phyloP scores from a whole-genome alignment of 257 asterid genomes.

The Euphrasia confusa region DNA sequence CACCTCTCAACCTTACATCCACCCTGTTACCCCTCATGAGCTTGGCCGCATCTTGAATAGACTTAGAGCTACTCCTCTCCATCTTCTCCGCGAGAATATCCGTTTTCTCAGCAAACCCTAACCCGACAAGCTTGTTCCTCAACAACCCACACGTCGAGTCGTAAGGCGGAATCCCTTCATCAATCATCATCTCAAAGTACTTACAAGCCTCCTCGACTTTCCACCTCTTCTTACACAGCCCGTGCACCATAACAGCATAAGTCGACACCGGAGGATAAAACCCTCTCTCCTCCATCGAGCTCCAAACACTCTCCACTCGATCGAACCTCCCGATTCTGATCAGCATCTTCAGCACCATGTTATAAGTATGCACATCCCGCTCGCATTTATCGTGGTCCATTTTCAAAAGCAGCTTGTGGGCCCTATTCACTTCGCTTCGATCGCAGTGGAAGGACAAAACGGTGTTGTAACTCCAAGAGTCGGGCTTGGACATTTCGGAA shows the following conservation, averaged over 20 bases:
- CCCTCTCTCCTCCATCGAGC: slow-evolving; percentile 59
- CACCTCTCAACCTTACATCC: slow-evolving; percentile 24
- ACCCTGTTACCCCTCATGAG: slow-evolving; percentile 56
- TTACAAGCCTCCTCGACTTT: slow-evolving; percentile 71
- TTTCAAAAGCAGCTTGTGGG: slow-evolving; percentile 52
- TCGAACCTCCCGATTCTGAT: slow-evolving; percentile 78
- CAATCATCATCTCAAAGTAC: slow-evolving; percentile 80
- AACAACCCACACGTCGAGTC: slow-evolving; percentile 48
- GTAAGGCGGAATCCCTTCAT: slow-evolving; percentile 87
- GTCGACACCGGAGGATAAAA: slow-evolving; percentile 79
- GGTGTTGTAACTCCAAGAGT: slow-evolving; percentile 74
- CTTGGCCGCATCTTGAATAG: slow-evolving; percentile 50
- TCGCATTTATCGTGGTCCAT: slow-evolving; percentile 49
- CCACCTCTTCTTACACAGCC: slow-evolving; percentile 69
- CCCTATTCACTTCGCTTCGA: slow-evolving; percentile 64
- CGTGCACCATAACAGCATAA: slow-evolving; percentile 81
- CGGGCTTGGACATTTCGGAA: slow-evolving; percentile 67
- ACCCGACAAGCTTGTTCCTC: slow-evolving; percentile 67
- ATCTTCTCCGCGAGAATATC: slow-evolving; percentile 80
- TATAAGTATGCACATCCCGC: slow-evolving; percentile 61
- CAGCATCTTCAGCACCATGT: slow-evolving; percentile 85
- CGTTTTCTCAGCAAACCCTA: slow-evolving; percentile 55
- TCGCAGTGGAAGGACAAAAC: slow-evolving; percentile 67
- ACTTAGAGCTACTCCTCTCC: slow-evolving; percentile 63
- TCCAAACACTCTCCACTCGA: slow-evolving; percentile 64